Evolutionary conservation across 2,329 filamentous ascomycete species (phyloP).

Genomic region (Beauveria scarabaeidicola): DNA sequence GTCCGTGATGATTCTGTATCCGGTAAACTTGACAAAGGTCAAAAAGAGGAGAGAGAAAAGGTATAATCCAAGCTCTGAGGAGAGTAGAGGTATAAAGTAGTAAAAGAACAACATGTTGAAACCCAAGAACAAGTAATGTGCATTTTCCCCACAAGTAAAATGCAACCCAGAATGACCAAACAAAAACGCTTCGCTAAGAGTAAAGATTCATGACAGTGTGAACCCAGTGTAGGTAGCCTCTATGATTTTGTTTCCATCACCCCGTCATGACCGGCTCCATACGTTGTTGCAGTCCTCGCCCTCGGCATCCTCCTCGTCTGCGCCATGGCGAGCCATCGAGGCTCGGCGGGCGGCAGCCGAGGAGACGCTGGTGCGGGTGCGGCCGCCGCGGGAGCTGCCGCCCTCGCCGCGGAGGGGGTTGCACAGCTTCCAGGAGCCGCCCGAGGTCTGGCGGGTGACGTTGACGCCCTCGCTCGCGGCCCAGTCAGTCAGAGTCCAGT

Average conservation of each 20-base stretch:
- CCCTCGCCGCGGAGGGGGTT: slow-evolving; percentile 19
- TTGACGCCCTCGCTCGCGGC: slow-evolving; percentile 28
- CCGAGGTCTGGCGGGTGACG: slow-evolving; percentile 23
- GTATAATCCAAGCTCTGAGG: no score
- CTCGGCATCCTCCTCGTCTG: slow-evolving; percentile 21
- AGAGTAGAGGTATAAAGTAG: no score
- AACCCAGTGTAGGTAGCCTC: not conserved
- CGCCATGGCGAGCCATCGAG: not conserved
- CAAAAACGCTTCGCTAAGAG: slow-evolving; percentile 1
- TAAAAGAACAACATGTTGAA: not conserved
- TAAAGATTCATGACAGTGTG: not conserved
- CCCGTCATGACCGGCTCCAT: not conserved
- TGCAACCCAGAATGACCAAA: not conserved
- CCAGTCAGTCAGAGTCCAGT: slow-evolving; percentile 33
- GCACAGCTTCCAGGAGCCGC: slow-evolving; percentile 26
- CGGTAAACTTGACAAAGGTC: not conserved
- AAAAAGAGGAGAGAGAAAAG: no score
- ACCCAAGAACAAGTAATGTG: not conserved
- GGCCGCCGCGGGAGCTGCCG: slow-evolving; percentile 10
- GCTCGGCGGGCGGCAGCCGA: not conserved
- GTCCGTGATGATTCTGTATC: not conserved
- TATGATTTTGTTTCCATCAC: not conserved
- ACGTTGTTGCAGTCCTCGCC: slow-evolving; percentile 17
- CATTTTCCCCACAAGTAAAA: not conserved
- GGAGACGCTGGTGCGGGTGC: slow-evolving; percentile 2